Evolutionary conservation across 176 grass and related monocot genomes (phyloP).

Genomic region (Oryza longistaminata): DNA sequence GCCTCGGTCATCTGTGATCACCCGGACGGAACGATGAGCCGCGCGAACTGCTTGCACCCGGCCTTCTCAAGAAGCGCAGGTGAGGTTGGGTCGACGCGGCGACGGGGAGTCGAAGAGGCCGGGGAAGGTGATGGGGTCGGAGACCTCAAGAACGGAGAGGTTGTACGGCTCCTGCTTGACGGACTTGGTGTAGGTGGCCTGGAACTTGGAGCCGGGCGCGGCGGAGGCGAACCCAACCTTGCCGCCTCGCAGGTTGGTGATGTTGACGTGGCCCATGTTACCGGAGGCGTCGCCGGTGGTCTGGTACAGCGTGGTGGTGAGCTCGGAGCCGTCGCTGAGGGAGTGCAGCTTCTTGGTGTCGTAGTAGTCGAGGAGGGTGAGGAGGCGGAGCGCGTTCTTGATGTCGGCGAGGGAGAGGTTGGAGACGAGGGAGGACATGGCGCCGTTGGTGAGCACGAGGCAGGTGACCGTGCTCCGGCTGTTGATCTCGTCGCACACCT

Average conservation of each 20-base stretch:
- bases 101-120: constrained; percentile 70
- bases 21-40: constrained; percentile 69
- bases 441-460: constrained; percentile 86
- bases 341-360: constrained; percentile 91
- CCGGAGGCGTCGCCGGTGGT: constrained; percentile 81
- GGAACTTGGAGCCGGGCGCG: constrained; percentile 66
- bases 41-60: constrained; percentile 89
- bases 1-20: constrained; percentile 74
- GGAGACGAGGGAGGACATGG: constrained; percentile 75
- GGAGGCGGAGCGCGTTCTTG: constrained; percentile 92
- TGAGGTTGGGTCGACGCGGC: constrained; percentile 66
- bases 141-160: constrained; percentile 91
- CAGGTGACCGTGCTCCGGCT: constrained; percentile 70
- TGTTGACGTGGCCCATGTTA: constrained; percentile 94
- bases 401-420: constrained; percentile 74
- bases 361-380: constrained; percentile 94
- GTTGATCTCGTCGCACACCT: constrained; percentile 98
- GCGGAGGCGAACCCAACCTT: constrained; percentile 84
- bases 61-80: constrained; percentile 84
- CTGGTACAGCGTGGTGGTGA: constrained; percentile 91
- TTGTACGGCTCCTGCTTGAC: constrained; percentile 76
- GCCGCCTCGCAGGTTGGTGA: constrained; percentile 91
- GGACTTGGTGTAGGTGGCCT: constrained; percentile 78
- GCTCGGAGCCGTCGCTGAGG: constrained; percentile 64
- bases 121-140: constrained; percentile 79